These are phyloP conservation scores for Polyplosphaeria fusca DNA, from an alignment of 495 filamentous ascomycete species.

Conservation along the genomic window DNA sequence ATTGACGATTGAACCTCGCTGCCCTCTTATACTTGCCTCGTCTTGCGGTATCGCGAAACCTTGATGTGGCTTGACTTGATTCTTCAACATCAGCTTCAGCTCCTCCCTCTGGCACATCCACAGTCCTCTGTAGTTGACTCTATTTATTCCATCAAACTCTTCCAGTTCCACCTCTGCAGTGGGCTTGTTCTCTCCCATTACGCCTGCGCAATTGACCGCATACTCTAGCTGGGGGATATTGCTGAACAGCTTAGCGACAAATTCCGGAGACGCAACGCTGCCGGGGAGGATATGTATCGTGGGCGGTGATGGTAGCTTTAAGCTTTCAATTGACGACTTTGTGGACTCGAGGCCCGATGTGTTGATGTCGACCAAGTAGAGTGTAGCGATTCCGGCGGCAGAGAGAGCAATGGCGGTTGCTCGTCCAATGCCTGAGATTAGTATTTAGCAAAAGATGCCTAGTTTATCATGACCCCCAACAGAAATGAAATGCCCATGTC, in stretches of 20 bases:
- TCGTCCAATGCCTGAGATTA: conserved; percentile 39
- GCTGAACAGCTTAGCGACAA: conserved; percentile 32
- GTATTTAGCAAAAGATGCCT: background rate
- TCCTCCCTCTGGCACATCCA: conserved; percentile 49
- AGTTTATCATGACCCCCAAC: background rate
- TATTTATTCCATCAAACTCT: conserved; percentile 45
- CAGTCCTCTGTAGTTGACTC: conserved; percentile 49
- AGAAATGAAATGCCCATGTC: background rate
- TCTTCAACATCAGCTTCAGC: conserved; percentile 49
- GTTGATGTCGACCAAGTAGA: conserved; percentile 40
- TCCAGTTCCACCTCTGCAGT: conserved; percentile 39
- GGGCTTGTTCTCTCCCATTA: conserved; percentile 18
- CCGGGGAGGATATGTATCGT: conserved; percentile 33
- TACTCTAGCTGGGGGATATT: conserved; percentile 30
- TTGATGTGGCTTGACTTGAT: conserved; percentile 39
- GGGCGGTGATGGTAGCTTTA: conserved; percentile 23
- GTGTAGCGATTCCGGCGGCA: conserved; percentile 33
- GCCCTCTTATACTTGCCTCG: conserved; percentile 6
- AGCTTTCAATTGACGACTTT: conserved; percentile 12
- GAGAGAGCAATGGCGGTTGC: conserved; percentile 38
- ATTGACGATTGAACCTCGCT: conserved; percentile 38
- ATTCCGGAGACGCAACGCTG: conserved; percentile 28
- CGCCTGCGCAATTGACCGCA: conserved; percentile 35
- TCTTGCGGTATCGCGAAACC: conserved; percentile 4
- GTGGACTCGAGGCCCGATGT: conserved; percentile 15